Evolutionary conservation across 2,329 filamentous ascomycete species (phyloP), one percentile per base, ranked within the genome.

Genomic region (Aspergillus chevalieri): DNA sequence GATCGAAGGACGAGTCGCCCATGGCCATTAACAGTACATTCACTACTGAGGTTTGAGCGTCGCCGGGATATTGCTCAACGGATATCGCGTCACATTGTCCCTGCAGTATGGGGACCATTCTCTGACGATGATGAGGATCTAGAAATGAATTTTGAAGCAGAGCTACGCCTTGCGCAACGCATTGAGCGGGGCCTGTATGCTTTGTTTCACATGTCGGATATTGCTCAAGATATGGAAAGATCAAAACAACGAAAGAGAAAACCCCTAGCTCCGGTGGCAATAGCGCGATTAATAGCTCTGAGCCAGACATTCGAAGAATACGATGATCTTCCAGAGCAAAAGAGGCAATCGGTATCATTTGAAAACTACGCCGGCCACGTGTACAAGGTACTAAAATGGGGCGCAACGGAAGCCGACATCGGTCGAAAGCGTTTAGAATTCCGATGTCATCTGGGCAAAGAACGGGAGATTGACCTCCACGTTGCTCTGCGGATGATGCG

Each of bases 181-280:
- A 47, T 64, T 26, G 59, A 63, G 46, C 53, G 58, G n/a, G 61
- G 61, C 4, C 38, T 64, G 4, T 58, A 59, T 36, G 61, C 63
- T 21, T 57, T 63, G 28, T 63, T 64, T 45, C 61, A 64, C 43
- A 62, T 64, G 57, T 52, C 60, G 12, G 61, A 64, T 33, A 60
- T 61, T n/a, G 56, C 55, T 9, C 52, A 52, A 7, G 55, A 55
- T 3, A 50, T 49, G 4, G 54, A 61, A 43, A 48, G 50, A 33
- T 46, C 46, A 12, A 52, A 50, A 7, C 46, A 50, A 14, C 44
- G 43, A 24, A 22, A 24, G 10, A 51, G 47, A 39, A 49, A 44
- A 39, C 47, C 46, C 7, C 43, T 53, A 14, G 49, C 53, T n/a
- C 44, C 54, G 8, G 42, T 53, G 12, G 49, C 57, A 36, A 47